Conservation (phyloP, 2,329 filamentous ascomycete species). For the Alternaria sp. region DNA sequence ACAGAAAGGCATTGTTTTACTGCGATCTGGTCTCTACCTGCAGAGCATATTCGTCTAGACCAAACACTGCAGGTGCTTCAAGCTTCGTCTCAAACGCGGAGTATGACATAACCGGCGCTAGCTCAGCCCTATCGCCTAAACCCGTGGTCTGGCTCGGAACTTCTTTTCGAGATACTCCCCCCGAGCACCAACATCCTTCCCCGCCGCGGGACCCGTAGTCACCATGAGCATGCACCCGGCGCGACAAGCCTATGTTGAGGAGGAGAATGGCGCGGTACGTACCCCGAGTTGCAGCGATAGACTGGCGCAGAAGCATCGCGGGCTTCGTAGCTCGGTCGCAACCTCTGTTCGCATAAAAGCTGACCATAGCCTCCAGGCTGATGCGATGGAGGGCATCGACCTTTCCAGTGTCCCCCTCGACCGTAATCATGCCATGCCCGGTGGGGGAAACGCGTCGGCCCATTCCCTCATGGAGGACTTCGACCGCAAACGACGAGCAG, state of each 20-base stretch:
- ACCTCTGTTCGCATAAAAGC: constrained; percentile 6
- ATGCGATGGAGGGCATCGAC: constrained; percentile 64
- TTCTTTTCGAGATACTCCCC: constrained; percentile 24
- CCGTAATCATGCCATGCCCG: constrained; percentile 82
- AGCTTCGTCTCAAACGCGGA: constrained; percentile 20
- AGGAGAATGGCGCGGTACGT: constrained; percentile 72
- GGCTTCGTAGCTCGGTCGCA: constrained; percentile 3
- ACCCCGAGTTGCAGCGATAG: neutral
- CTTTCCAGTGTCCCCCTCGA: constrained; percentile 72
- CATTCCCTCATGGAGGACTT: constrained; percentile 88
- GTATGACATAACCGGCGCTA: constrained; percentile 38
- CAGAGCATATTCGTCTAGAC: constrained; percentile 3
- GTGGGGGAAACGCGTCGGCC: constrained; percentile 79
- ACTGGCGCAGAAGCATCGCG: constrained; percentile 31
- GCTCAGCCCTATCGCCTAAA: constrained; percentile 37
- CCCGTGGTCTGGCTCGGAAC: constrained; percentile 22
- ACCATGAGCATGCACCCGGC: constrained; percentile 77
- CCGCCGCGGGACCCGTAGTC: constrained; percentile 20
- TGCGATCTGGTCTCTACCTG: constrained; percentile 18
- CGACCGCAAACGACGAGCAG: constrained; percentile 86
- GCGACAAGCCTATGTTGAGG: constrained; percentile 92
- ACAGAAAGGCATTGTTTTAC: neutral
- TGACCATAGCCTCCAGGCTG: constrained; percentile 51
- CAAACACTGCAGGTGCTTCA: constrained; percentile 16
- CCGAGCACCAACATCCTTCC: constrained; percentile 17